These are phyloP conservation scores for Cladosporium sp. DNA, from an alignment of 2,329 filamentous ascomycete species.

Conservation along the genomic window DNA sequence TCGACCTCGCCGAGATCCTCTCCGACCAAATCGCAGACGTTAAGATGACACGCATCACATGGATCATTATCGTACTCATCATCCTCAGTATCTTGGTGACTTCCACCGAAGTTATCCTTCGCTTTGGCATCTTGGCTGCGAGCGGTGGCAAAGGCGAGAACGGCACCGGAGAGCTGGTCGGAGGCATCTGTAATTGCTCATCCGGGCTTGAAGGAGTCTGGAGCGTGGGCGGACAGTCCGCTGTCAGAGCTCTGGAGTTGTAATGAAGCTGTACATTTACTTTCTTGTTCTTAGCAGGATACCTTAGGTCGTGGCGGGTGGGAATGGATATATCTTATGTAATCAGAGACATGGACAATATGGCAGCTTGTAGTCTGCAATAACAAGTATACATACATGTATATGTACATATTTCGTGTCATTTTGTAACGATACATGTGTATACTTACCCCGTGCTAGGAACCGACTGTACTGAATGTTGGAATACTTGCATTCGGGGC, in stretches of 20 bases:
- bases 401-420: not conserved
- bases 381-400: not conserved
- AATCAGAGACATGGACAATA: conserved; percentile 3
- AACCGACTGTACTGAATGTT: not conserved
- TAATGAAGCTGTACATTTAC: not conserved
- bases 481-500: no score
- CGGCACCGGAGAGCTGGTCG: not conserved
- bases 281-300: not conserved
- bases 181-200: conserved; percentile 14
- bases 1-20: conserved; percentile 93
- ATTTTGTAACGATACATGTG: not conserved
- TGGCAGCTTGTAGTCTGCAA: not conserved
- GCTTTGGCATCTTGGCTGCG: conserved; percentile 71
- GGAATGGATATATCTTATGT: not conserved
- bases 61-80: conserved; percentile 97
- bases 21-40: conserved; percentile 89
- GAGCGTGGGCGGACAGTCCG: not conserved
- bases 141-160: conserved; percentile 14
- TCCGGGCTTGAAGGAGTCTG: conserved; percentile 12
- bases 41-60: conserved; percentile 95
- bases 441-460: no score
- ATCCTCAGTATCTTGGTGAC: conserved; percentile 89
- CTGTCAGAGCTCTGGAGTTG: conserved; percentile 4
- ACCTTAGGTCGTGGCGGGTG: conserved; percentile 4
- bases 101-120: conserved; percentile 80